Percentiles rank a stretch among this genome's conserved stretches.
phyloP scores from a whole-genome alignment of 352 stramenopile genomes.

The Peronospora tabacina region DNA sequence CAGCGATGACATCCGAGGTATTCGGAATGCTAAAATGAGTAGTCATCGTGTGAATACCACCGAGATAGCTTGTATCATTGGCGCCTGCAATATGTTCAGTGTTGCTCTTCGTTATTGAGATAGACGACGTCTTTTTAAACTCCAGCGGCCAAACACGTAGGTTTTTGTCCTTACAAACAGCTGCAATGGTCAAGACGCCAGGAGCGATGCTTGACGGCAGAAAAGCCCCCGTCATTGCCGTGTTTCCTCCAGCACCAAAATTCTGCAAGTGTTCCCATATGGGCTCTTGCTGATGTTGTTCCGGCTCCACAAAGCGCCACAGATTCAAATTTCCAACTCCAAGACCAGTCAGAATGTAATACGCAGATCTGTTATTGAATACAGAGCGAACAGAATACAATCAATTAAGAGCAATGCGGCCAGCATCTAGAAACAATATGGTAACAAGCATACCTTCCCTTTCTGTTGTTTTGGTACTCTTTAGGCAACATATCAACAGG shows the following conservation, averaged over 20 bases:
- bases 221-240: constrained; percentile 46
- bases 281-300: constrained; percentile 20
- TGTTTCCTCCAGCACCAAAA: constrained; percentile 50
- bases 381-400: constrained; percentile 1
- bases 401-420: neutral
- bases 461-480: constrained; percentile 6
- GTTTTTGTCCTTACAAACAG: constrained; percentile 47
- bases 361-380: constrained; percentile 32
- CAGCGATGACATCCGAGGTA: constrained; percentile 47
- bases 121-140: constrained; percentile 10
- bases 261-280: constrained; percentile 52
- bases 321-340: constrained; percentile 63
- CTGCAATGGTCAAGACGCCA: constrained; percentile 36
- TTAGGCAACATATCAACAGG: neutral
- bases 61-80: constrained; percentile 19
- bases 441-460: constrained; percentile 12
- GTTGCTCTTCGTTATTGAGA: constrained; percentile 7
- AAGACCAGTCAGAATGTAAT: constrained; percentile 69
- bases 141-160: constrained; percentile 64
- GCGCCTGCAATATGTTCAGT: constrained; percentile 21
- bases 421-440: neutral
- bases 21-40: constrained; percentile 51
- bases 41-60: constrained; percentile 33
- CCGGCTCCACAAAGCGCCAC: constrained; percentile 62
- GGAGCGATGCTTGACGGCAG: constrained; percentile 27